Percentiles rank a stretch among this genome's conserved stretches.
Evolutionary conservation across 2,329 filamentous ascomycete species (phyloP).

Genomic region (Diaporthe ampelina): DNA sequence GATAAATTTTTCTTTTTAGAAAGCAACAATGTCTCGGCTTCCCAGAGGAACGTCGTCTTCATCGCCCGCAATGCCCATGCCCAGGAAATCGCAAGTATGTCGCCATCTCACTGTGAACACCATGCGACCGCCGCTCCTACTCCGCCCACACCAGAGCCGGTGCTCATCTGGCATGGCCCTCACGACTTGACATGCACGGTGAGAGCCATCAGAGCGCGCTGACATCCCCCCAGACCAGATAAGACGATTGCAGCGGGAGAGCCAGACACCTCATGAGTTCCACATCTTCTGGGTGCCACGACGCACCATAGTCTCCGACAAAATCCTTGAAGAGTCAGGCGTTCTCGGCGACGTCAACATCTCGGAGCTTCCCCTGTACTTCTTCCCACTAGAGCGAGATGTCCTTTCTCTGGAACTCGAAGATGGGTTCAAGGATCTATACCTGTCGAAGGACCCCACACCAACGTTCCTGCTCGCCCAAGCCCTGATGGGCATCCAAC

Average conservation of each 20-base stretch:
- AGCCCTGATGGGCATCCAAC: slow-evolving; percentile 94
- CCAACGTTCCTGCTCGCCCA: slow-evolving; percentile 90
- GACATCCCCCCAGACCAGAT: slow-evolving; percentile 84
- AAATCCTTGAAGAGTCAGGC: slow-evolving; percentile 91
- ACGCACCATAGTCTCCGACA: slow-evolving; percentile 90
- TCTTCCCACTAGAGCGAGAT: slow-evolving; percentile 92
- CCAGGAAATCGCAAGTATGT: slow-evolving; percentile 88
- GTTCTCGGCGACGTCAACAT: slow-evolving; percentile 94
- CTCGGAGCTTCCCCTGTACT: slow-evolving; percentile 87
- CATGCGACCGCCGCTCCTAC: slow-evolving; percentile 29
- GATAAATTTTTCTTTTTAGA: slow-evolving; percentile 98
- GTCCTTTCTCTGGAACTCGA: slow-evolving; percentile 92
- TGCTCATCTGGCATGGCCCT: slow-evolving; percentile 59
- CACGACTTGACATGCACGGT: slow-evolving; percentile 48
- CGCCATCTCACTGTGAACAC: slow-evolving; percentile 25
- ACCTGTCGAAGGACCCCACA: slow-evolving; percentile 90
- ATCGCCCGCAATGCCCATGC: slow-evolving; percentile 92
- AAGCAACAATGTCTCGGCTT: slow-evolving; percentile 94
- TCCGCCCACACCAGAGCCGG: slow-evolving; percentile 44
- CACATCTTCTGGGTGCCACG: slow-evolving; percentile 97
- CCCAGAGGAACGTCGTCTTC: slow-evolving; percentile 95
- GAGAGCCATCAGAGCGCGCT: slow-evolving; percentile 70
- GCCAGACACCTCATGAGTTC: slow-evolving; percentile 93
- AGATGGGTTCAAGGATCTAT: slow-evolving; percentile 88
- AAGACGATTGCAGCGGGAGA: slow-evolving; percentile 88